Percentiles rank a stretch among this genome's conserved stretches.
Evolutionary conservation across 2,329 filamentous ascomycete genomes (phyloP).

Genomic region (Colletotrichum salicis): DNA sequence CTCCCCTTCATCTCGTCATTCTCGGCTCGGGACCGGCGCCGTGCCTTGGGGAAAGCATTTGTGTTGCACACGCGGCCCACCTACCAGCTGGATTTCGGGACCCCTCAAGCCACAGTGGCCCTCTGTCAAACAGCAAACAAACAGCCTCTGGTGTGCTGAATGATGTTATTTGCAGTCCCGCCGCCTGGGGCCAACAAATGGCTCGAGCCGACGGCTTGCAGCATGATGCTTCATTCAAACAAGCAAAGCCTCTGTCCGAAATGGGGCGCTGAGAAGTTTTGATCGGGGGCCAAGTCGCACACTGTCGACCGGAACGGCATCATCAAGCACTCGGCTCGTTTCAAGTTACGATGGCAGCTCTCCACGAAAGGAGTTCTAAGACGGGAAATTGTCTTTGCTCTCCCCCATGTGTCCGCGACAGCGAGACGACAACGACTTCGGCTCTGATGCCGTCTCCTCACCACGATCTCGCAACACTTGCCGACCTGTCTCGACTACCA

Average conservation of each 20-base stretch:
- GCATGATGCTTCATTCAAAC: slow-evolving; percentile 18
- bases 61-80: slow-evolving; percentile 7
- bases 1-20: slow-evolving; percentile 14
- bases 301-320: slow-evolving; percentile 16
- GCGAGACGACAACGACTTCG: neutral
- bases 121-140: neutral
- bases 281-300: neutral
- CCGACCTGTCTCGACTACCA: slow-evolving; percentile 8
- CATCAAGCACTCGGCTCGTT: slow-evolving; percentile 4
- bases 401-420: neutral
- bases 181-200: slow-evolving; percentile 3
- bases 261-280: neutral
- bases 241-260: slow-evolving; percentile 17
- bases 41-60: slow-evolving; percentile 16
- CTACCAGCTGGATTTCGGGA: slow-evolving; percentile 6
- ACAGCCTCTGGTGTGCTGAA: neutral
- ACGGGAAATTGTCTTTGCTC: neutral
- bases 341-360: neutral
- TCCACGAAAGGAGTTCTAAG: neutral
- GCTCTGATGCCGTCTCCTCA: neutral
- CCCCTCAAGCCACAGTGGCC: slow-evolving; percentile 17
- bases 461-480: slow-evolving; percentile 7
- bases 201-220: slow-evolving; percentile 5
- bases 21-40: slow-evolving; percentile 15
- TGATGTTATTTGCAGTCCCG: neutral